Conservation (phyloP, 805 yeast genomes). For the Cyberlindnera suaveolens region DNA sequence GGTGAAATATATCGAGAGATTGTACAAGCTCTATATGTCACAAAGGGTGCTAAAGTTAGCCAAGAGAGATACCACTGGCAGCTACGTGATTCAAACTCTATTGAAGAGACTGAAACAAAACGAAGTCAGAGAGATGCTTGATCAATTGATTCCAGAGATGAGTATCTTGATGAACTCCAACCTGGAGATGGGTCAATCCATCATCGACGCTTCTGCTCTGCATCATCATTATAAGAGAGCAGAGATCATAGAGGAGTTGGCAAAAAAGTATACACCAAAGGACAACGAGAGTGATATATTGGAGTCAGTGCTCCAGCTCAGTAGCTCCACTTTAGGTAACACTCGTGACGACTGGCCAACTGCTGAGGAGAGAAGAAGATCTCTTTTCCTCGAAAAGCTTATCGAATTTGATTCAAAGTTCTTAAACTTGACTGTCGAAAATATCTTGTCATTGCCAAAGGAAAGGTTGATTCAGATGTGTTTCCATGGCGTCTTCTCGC, state of each 20-base stretch:
- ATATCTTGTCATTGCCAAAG: conserved; percentile 52
- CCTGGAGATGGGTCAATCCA: conserved; percentile 59
- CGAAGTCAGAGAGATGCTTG: conserved; percentile 58
- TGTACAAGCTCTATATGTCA: conserved; percentile 66
- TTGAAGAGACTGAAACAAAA: conserved; percentile 56
- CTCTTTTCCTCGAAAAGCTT: conserved; percentile 67
- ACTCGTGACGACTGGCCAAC: conserved; percentile 90
- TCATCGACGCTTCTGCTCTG: conserved; percentile 59
- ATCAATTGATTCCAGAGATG: conserved; percentile 60
- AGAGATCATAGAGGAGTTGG: conserved; percentile 46
- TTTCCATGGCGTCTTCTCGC: conserved; percentile 85
- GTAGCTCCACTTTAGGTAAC: conserved; percentile 72
- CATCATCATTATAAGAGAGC: conserved; percentile 54
- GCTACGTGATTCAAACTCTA: conserved; percentile 68
- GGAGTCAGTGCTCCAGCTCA: conserved; percentile 60
- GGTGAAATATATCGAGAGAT: conserved; percentile 59
- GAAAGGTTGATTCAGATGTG: conserved; percentile 69
- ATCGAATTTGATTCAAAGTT: conserved; percentile 62
- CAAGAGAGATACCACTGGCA: conserved; percentile 78
- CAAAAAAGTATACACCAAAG: conserved; percentile 38
- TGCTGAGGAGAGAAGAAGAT: conserved; percentile 77
- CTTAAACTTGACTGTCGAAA: conserved; percentile 50
- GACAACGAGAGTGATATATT: conserved; percentile 37
- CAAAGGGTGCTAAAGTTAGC: conserved; percentile 69
- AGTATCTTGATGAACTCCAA: conserved; percentile 57